Conservation (phyloP, 805 yeast genomes). For the Cyberlindnera mrakii region DNA sequence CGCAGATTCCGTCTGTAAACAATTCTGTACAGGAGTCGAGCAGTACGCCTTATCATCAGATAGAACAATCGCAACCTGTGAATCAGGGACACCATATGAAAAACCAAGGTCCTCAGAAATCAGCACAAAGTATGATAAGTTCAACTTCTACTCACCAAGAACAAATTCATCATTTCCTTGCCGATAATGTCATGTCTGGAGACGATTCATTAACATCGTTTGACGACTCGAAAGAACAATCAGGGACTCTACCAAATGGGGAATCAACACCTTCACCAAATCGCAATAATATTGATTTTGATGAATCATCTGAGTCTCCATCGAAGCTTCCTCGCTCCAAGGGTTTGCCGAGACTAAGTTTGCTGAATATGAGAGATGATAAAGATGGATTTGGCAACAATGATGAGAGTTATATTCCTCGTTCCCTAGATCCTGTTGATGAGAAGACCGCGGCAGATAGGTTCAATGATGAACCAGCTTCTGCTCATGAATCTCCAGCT, state of each 20-base stretch:
- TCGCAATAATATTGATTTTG: neutral
- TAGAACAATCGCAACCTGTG: no score
- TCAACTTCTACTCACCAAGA: neutral
- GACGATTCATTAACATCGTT: constrained; percentile 9
- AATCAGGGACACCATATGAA: no score
- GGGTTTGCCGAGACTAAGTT: constrained; percentile 21
- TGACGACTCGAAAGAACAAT: constrained; percentile 4
- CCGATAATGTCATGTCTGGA: constrained; percentile 14
- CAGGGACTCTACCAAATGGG: constrained; percentile 13
- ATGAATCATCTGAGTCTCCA: constrained; percentile 9
- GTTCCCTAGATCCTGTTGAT: constrained; percentile 7
- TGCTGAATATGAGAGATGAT: constrained; percentile 20
- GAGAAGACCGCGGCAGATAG: constrained; percentile 1
- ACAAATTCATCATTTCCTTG: constrained; percentile 19
- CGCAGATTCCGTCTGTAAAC: no score
- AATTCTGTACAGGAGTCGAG: no score
- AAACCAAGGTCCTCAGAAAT: no score
- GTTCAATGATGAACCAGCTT: neutral
- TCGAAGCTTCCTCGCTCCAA: constrained; percentile 21
- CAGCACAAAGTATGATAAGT: neutral
- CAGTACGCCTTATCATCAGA: no score
- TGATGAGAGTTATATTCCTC: neutral
- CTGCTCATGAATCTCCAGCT: neutral
- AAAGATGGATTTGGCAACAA: constrained; percentile 10
- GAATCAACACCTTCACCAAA: constrained; percentile 22